Evolutionary conservation across 2,329 filamentous ascomycete species (phyloP).

Genomic region (Zelopaecilomyces penicillatus): DNA sequence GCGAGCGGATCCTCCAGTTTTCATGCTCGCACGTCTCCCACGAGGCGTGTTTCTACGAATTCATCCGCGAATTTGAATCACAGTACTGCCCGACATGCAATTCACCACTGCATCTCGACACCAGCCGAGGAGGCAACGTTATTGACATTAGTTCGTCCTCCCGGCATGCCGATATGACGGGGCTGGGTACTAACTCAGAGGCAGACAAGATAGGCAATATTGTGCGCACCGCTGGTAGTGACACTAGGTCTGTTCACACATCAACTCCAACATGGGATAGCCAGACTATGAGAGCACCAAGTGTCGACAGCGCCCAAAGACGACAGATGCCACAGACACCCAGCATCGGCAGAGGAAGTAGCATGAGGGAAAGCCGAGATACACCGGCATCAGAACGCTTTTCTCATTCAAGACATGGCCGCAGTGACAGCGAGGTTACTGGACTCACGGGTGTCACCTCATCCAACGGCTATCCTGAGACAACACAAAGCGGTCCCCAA

Average conservation of each 20-base stretch:
- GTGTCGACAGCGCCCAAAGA: constrained; percentile 34
- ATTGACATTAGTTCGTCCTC: constrained; percentile 67
- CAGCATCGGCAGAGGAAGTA: constrained; percentile 23
- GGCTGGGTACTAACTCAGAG: constrained; percentile 16
- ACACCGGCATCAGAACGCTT: constrained; percentile 36
- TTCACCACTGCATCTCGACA: constrained; percentile 83
- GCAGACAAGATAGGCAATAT: constrained; percentile 92
- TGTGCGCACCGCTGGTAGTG: constrained; percentile 68
- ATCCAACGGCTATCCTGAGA: constrained; percentile 72
- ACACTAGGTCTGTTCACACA: constrained; percentile 46
- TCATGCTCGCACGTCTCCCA: constrained; percentile 96
- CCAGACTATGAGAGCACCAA: constrained; percentile 47
- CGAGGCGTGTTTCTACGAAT: constrained; percentile 98
- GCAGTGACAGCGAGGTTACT: constrained; percentile 72
- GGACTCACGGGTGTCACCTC: constrained; percentile 61
- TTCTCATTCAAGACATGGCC: constrained; percentile 48
- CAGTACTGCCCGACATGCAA: constrained; percentile 93
- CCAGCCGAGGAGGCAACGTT: constrained; percentile 85
- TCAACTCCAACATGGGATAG: constrained; percentile 62
- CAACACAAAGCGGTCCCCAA: constrained; percentile 57
- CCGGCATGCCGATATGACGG: constrained; percentile 13
- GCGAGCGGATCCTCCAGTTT: constrained; percentile 90
- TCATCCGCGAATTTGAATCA: constrained; percentile 87
- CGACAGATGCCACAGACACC: constrained; percentile 25
- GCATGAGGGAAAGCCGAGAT: constrained; percentile 43